Evolutionary conservation across 2,329 filamentous ascomycete species (phyloP).

Genomic region (Botrytis elliptica): DNA sequence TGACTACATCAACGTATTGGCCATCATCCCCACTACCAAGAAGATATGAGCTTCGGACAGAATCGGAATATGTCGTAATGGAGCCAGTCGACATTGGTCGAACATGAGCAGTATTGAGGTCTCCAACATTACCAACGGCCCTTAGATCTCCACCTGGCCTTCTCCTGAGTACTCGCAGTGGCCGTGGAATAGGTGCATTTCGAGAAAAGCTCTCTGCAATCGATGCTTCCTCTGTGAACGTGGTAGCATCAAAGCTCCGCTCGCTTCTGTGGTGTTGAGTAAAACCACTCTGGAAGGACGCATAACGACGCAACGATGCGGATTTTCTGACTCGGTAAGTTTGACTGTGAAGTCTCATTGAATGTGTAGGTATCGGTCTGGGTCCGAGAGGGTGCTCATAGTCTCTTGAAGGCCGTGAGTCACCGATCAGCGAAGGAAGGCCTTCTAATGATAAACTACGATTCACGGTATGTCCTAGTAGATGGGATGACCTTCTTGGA

Average conservation of each 20-base stretch:
- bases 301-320: conserved; percentile 53
- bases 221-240: conserved; percentile 52
- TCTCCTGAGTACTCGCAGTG: conserved; percentile 65
- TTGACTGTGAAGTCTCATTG: conserved; percentile 27
- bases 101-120: conserved; percentile 50
- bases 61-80: conserved; percentile 59
- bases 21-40: conserved; percentile 42
- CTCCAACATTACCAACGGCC: conserved; percentile 63
- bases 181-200: conserved; percentile 48
- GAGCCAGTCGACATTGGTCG: conserved; percentile 60
- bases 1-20: conserved; percentile 48
- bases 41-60: conserved; percentile 57
- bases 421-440: conserved; percentile 34
- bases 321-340: conserved; percentile 50
- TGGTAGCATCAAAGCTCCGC: conserved; percentile 61
- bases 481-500: conserved; percentile 55
- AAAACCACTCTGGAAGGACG: conserved; percentile 59
- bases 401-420: conserved; percentile 31
- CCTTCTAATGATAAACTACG: conserved; percentile 40
- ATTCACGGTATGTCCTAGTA: conserved; percentile 45
- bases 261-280: conserved; percentile 49
- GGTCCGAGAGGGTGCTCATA: conserved; percentile 31
- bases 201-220: conserved; percentile 46
- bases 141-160: conserved; percentile 74
- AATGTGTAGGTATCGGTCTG: conserved; percentile 28